Conservation (phyloP, 768 basidiomycete genomes). For the Leccinum longicurvipes region DNA sequence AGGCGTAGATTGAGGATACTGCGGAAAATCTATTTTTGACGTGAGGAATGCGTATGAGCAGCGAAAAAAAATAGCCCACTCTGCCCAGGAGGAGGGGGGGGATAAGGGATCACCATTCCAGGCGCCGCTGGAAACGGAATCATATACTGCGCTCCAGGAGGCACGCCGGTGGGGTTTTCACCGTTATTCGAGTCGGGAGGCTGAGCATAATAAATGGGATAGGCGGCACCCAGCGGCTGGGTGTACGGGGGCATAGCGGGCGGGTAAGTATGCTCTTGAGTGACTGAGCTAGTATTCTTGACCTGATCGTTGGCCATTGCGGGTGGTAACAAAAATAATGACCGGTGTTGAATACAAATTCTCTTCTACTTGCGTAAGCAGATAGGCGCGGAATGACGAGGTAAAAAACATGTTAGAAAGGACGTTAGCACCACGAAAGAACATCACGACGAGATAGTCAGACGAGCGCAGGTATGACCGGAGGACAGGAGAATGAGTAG, state of each 20-base stretch:
- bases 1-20: constrained; percentile 26
- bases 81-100: constrained; percentile 37
- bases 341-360: constrained; percentile 20
- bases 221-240: constrained; percentile 26
- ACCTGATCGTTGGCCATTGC: constrained; percentile 32
- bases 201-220: constrained; percentile 33
- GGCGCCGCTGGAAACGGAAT: constrained; percentile 38
- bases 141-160: constrained; percentile 33
- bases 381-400: constrained; percentile 25
- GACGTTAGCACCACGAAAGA: constrained; percentile 8
- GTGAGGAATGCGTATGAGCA: constrained; percentile 3
- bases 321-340: constrained; percentile 24
- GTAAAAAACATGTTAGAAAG: constrained; percentile 18
- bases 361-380: constrained; percentile 32
- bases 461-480: neutral
- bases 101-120: constrained; percentile 44
- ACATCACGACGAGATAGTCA: constrained; percentile 5
- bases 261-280: constrained; percentile 34
- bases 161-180: constrained; percentile 33
- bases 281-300: constrained; percentile 33
- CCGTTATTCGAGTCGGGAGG: constrained; percentile 26
- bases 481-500: neutral
- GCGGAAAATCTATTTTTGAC: constrained; percentile 30
- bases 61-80: constrained; percentile 23
- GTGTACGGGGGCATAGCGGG: constrained; percentile 27